phyloP scores from a whole-genome alignment of 768 basidiomycete genomes.

The Tubosaeta sp. region DNA sequence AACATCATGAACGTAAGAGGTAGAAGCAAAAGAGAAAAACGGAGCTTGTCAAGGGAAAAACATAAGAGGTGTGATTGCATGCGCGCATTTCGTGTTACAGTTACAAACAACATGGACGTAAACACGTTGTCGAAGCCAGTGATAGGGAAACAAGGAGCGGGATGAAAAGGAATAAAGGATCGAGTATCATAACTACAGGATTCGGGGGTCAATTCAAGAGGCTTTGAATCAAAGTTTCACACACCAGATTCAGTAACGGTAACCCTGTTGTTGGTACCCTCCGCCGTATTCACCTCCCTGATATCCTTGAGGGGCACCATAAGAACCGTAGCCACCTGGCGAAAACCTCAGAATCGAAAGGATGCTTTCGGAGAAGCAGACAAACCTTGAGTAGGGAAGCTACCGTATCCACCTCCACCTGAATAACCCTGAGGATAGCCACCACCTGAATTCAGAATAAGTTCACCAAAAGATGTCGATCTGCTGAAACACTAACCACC shows the following conservation, averaged over 20 bases:
- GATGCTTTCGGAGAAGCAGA: neutral
- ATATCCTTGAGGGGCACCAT: slow-evolving; percentile 13
- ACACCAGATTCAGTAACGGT: slow-evolving; percentile 23
- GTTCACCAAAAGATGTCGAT: neutral
- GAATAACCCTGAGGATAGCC: slow-evolving; percentile 26
- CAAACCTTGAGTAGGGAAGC: slow-evolving; percentile 13
- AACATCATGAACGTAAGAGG: neutral
- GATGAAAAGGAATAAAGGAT: neutral
- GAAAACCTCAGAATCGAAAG: neutral
- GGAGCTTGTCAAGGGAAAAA: neutral
- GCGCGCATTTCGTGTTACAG: slow-evolving; percentile 16
- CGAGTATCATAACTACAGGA: neutral
- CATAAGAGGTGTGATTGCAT: slow-evolving; percentile 2
- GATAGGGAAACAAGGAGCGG: neutral
- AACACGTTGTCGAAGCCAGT: slow-evolving; percentile 2
- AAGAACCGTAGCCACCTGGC: slow-evolving; percentile 12
- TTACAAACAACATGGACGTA: slow-evolving; percentile 13
- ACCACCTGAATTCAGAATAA: slow-evolving; percentile 23
- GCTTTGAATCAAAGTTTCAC: neutral
- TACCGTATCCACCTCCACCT: slow-evolving; percentile 19
- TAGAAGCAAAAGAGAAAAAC: no score
- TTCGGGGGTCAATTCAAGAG: neutral
- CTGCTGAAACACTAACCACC: slow-evolving; percentile 11
- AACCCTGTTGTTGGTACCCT: slow-evolving; percentile 30
- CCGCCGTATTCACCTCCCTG: slow-evolving; percentile 18